phyloP scores from a whole-genome alignment of 768 basidiomycete species.

The Lyophyllum semitale region DNA sequence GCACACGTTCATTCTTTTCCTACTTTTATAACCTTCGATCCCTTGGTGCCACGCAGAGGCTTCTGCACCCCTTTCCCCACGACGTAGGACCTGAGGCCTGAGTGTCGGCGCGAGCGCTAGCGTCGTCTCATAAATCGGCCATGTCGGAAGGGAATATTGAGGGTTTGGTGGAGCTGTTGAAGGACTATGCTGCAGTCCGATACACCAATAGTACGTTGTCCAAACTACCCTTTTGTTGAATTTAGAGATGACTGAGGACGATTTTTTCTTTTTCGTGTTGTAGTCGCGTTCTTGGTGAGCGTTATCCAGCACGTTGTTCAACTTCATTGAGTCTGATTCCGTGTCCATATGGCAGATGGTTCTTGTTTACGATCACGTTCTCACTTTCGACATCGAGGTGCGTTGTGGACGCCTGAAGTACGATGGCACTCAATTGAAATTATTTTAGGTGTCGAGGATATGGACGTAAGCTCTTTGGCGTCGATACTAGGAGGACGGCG shows the following conservation, averaged over 20 bases:
- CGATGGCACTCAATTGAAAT: background rate
- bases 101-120: background rate
- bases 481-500: background rate
- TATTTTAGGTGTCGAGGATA: constrained; percentile 17
- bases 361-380: constrained; percentile 24
- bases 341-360: constrained; percentile 13
- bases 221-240: background rate
- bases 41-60: too few relatives aligned
- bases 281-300: constrained; percentile 21
- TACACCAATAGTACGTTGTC: constrained; percentile 10
- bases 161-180: background rate
- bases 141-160: background rate
- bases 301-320: background rate
- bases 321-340: background rate
- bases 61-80: too few relatives aligned
- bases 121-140: background rate
- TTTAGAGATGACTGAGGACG: background rate
- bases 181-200: constrained; percentile 3
- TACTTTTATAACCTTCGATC: too few relatives aligned
- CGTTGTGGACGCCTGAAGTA: background rate
- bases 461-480: constrained; percentile 21
- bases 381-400: constrained; percentile 28
- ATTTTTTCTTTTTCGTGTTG: background rate
- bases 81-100: background rate
- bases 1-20: too few relatives aligned